phyloP scores from a whole-genome alignment of 768 basidiomycete genomes.

The Russula sp. region DNA sequence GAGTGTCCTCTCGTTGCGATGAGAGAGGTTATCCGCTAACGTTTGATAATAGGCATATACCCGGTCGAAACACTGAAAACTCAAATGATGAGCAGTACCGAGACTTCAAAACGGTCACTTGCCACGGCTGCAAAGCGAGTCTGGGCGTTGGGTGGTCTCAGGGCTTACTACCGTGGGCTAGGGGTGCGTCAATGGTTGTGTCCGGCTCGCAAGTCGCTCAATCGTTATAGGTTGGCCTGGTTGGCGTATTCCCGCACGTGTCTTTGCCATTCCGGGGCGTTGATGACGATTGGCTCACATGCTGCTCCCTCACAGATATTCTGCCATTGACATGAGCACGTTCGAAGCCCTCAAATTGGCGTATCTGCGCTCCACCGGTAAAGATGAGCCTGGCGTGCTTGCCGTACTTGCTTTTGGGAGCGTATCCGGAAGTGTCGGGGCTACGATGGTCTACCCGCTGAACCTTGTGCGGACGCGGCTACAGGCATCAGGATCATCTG shows the following conservation, averaged over 20 bases:
- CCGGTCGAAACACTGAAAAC: slow-evolving; percentile 98
- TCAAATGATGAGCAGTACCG: slow-evolving; percentile 93
- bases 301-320: slow-evolving; percentile 50
- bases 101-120: slow-evolving; percentile 54
- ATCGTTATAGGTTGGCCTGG: slow-evolving; percentile 71
- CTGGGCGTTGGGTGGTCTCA: slow-evolving; percentile 74
- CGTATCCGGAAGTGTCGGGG: slow-evolving; percentile 89
- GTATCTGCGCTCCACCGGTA: slow-evolving; percentile 81
- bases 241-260: slow-evolving; percentile 93
- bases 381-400: slow-evolving; percentile 86
- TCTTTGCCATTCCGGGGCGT: slow-evolving; percentile 11
- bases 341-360: slow-evolving; percentile 94
- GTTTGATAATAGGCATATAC: slow-evolving; percentile 70
- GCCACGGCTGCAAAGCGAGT: slow-evolving; percentile 63
- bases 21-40: slow-evolving; percentile 30
- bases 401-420: slow-evolving; percentile 89
- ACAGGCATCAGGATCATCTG: slow-evolving; percentile 94
- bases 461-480: slow-evolving; percentile 91
- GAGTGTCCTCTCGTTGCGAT: slow-evolving; percentile 36
- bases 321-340: slow-evolving; percentile 96
- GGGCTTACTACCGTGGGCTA: slow-evolving; percentile 89
- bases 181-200: slow-evolving; percentile 54
- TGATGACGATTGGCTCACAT: slow-evolving; percentile 23
- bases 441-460: slow-evolving; percentile 88
- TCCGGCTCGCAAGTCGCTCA: slow-evolving; percentile 28